Conservation (phyloP, 129 eudicot genomes). For the Flaveria trinervia region DNA sequence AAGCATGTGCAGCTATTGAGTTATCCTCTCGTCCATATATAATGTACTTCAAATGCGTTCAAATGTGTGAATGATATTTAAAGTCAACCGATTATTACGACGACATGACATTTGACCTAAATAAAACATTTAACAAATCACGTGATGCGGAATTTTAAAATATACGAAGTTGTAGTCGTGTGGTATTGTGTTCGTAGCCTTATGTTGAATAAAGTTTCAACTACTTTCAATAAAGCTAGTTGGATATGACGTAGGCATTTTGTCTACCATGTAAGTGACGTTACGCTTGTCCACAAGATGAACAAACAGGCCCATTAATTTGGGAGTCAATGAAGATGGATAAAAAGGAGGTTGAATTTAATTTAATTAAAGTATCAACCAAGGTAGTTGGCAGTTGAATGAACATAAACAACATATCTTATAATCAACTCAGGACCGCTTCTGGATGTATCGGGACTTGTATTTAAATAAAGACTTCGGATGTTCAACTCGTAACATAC, state of each 20-base stretch:
- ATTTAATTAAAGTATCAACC: constrained; percentile 14
- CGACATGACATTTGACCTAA: not conserved
- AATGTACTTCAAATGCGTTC: not conserved
- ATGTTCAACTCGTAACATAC: not conserved
- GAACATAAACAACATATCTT: not conserved
- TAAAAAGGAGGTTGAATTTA: constrained; percentile 24
- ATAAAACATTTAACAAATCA: not conserved
- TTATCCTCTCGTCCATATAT: not conserved
- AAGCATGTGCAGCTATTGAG: too few relatives aligned
- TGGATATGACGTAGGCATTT: constrained; percentile 17
- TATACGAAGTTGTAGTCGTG: not conserved
- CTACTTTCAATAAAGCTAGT: not conserved
- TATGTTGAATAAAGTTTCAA: not conserved
- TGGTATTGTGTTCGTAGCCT: not conserved
- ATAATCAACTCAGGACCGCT: not conserved
- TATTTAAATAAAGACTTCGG: not conserved
- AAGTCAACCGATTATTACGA: not conserved
- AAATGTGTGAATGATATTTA: not conserved
- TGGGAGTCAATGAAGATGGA: constrained; percentile 16
- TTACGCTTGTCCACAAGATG: not conserved
- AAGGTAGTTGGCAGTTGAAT: constrained; percentile 31
- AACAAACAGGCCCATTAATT: constrained; percentile 10
- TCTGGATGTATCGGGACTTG: not conserved
- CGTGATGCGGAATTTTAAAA: not conserved
- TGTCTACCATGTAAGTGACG: constrained; percentile 19